phyloP scores from a whole-genome alignment of 2,329 filamentous ascomycete genomes.

The Phoma herbarum region DNA sequence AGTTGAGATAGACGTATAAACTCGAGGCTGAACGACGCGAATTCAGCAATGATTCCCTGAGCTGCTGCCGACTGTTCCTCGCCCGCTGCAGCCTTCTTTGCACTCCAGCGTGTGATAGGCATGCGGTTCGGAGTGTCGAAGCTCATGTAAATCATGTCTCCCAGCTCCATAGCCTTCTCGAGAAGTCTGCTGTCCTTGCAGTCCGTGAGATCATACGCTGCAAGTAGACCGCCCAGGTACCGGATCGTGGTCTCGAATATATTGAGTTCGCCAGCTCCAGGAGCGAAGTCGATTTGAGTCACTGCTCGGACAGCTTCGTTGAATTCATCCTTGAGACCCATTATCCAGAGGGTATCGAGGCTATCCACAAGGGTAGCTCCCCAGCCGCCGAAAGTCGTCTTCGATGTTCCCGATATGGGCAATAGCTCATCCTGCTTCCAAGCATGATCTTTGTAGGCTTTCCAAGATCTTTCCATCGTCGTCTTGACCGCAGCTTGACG shows the following conservation, averaged over 20 bases:
- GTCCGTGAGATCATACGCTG: slow-evolving; percentile 70
- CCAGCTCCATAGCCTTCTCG: slow-evolving; percentile 68
- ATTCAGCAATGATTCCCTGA: slow-evolving; percentile 53
- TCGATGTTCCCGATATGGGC: slow-evolving; percentile 71
- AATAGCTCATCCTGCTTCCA: slow-evolving; percentile 85
- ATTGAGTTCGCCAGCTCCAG: slow-evolving; percentile 59
- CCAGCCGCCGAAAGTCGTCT: slow-evolving; percentile 89
- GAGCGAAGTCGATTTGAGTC: slow-evolving; percentile 66
- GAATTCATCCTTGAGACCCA: slow-evolving; percentile 71
- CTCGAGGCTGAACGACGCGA: slow-evolving; percentile 55
- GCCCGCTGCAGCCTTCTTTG: slow-evolving; percentile 32
- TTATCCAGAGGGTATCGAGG: slow-evolving; percentile 74
- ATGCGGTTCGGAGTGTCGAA: slow-evolving; percentile 73
- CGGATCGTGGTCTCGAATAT: slow-evolving; percentile 75
- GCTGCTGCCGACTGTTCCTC: slow-evolving; percentile 46
- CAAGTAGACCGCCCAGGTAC: slow-evolving; percentile 72
- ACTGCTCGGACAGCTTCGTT: slow-evolving; percentile 66
- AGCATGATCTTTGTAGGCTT: slow-evolving; percentile 77
- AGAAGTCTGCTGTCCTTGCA: slow-evolving; percentile 60
- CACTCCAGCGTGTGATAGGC: slow-evolving; percentile 57
- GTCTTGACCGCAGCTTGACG: slow-evolving; percentile 73
- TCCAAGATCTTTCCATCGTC: slow-evolving; percentile 79
- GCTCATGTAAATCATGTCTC: slow-evolving; percentile 68
- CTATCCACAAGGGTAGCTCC: slow-evolving; percentile 82
- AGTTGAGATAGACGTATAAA: slow-evolving; percentile 55